Evolutionary conservation across 306 rosid genomes (phyloP), one percentile per base, ranked within the genome.

Genomic region (barrel medic (Medicago truncatula)): DNA sequence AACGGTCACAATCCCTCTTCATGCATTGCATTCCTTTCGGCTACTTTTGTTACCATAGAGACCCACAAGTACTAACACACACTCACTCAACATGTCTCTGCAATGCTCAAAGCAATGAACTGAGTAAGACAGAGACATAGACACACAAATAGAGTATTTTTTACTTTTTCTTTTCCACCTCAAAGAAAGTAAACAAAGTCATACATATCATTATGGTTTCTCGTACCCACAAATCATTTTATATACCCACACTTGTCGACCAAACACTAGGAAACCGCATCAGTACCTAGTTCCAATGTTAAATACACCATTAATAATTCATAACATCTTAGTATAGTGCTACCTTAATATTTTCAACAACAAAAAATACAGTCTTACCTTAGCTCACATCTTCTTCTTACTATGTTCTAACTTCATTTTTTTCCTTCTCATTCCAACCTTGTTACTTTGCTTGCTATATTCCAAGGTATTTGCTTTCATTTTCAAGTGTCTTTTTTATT

Each of bases 11-110:
- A 16, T 50, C 16, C 17, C 13, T 52, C 49, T 52, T 36, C 43
- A 80, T 63, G 59, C 86, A 73, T 70, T 67, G 77, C 88, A 72
- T 49, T 71, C 49, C 80, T 66, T 77, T 82, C 82, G 76, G 82
- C 70, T n/a, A 69, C 80, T 78, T 80, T 68, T 67, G 62, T 52
- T 53, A 20, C 53, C 73, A 49, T 59, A 16, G 53, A 70, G 78
- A 76, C 81, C 76, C 80, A 83, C 80, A 69, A 11, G 31, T 28
- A 28, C 31, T 28, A 28, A 71, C 52, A 67, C 52, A 67, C 82
- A 65, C 66, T 5, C 67, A 65, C 80, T 61, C 77, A 69, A 39
- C 54, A 47, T 84, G 80, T 59, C 78, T 63, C 76, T 80, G 76
- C 71, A 58, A 67, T 78, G 56, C 80, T 46, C 57, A 52, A 76